phyloP scores from a whole-genome alignment of 106 monocot species.

The Dioscorea dumetorum region DNA sequence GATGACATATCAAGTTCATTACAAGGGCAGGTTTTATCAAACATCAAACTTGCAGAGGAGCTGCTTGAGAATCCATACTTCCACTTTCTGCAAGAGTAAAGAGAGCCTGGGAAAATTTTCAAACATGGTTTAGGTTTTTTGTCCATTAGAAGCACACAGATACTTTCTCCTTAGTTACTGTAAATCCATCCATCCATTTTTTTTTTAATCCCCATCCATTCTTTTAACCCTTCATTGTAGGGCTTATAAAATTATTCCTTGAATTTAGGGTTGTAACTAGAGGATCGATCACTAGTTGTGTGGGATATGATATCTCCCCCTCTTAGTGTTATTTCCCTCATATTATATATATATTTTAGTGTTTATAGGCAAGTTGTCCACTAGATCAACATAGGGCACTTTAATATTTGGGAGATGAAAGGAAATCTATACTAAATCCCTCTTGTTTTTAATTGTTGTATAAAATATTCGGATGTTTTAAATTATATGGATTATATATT shows the following conservation, averaged over 20 bases:
- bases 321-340: too few species aligned
- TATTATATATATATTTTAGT: too few species aligned
- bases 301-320: too few species aligned
- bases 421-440: too few species aligned
- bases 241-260: conserved; percentile 17
- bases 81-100: conserved; percentile 76
- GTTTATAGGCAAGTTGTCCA: too few species aligned
- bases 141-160: background rate
- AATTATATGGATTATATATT: too few species aligned
- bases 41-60: conserved; percentile 54
- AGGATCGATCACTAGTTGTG: conserved; percentile 1
- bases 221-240: conserved; percentile 3
- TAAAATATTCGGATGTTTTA: too few species aligned
- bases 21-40: conserved; percentile 57
- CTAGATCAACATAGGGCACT: too few species aligned
- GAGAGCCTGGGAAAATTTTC: conserved; percentile 8
- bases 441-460: too few species aligned
- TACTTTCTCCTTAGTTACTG: conserved; percentile 4
- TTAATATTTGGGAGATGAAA: too few species aligned
- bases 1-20: conserved; percentile 56
- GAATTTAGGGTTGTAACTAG: background rate
- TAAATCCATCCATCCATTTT: too few species aligned
- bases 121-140: background rate
- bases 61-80: conserved; percentile 58
- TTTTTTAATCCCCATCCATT: too few species aligned